Evolutionary conservation across 768 basidiomycete species (phyloP), one percentile per base, ranked within the genome.

Genomic region (Leccinum aurantiacum): DNA sequence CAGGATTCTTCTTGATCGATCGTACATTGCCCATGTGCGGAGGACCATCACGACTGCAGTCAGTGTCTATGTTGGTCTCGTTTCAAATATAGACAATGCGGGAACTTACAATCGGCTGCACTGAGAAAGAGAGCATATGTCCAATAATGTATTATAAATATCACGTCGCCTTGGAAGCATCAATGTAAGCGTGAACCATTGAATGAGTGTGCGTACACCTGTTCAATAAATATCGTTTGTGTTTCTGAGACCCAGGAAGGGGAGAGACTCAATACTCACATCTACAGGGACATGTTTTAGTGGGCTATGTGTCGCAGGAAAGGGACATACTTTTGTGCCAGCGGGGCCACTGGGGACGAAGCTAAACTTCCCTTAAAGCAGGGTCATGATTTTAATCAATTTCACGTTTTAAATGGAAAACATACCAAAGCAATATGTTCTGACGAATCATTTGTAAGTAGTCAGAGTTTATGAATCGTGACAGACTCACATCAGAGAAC

Each of bases 41-140:
- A 52, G 51, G 51, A 52, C 4, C 51, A 52, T 52, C n/a, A n/a
- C n/a, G 29, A 52, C 51, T 52, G 6, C n/a, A 52, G 13, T 13
- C 51, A 14, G n/a, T 10, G 31, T 13, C 29, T 19, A 5, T 11
- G 1, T 24, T 47, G 5, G 46, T 17, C 19, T 22, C 10, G 5
- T 24, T 24, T 22, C 1, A 22, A 14, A 4, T 22, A n/a, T 22
- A 13, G 10, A 24, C 19, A 47, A 22, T 6, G 19, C n/a, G 10
- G 6, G 7, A 31, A 52, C 59, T 60, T 35, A 60, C 59, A 14
- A n/a, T 61, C 46, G 46, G 46, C 46, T 24, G 46, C 22, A 22
- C 46, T 8, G 4, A 14, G 3, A 47, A 47, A 47, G 46, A 47
- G 46, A 6, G 8, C 19, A n/a, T 47, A 47, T 24, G 46, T 5